These are phyloP conservation scores for Trichoderma sp. DNA, from an alignment of 2,329 filamentous ascomycete species.

Conservation along the genomic window DNA sequence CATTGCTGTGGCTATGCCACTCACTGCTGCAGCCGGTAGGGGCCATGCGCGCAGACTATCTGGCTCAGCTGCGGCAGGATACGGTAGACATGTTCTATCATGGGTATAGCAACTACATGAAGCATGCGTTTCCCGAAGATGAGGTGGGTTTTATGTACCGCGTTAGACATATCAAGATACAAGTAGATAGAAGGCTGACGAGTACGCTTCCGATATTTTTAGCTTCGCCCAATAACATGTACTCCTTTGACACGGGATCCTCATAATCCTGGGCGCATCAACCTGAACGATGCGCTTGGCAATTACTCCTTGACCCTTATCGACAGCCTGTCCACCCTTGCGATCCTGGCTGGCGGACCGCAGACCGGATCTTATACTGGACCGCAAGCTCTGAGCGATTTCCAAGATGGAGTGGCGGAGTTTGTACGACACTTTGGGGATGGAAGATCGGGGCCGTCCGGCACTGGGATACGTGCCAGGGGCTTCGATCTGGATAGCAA, in stretches of 20 bases:
- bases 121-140: slow-evolving; percentile 92
- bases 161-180: neutral
- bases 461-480: slow-evolving; percentile 70
- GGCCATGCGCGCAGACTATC: slow-evolving; percentile 60
- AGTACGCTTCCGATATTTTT: slow-evolving; percentile 13
- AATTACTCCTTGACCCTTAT: slow-evolving; percentile 97
- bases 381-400: slow-evolving; percentile 64
- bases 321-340: slow-evolving; percentile 91
- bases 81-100: slow-evolving; percentile 90
- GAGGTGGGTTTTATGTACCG: slow-evolving; percentile 56
- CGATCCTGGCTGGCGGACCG: slow-evolving; percentile 81
- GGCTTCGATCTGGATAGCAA: slow-evolving; percentile 97
- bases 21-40: slow-evolving; percentile 48
- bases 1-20: slow-evolving; percentile 36
- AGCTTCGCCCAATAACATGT: slow-evolving; percentile 86
- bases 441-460: slow-evolving; percentile 69
- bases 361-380: slow-evolving; percentile 44
- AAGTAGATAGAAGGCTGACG: slow-evolving; percentile 6
- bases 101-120: slow-evolving; percentile 94
- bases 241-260: slow-evolving; percentile 81
- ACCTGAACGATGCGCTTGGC: slow-evolving; percentile 91
- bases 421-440: slow-evolving; percentile 87
- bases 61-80: slow-evolving; percentile 60
- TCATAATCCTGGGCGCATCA: slow-evolving; percentile 76
- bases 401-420: slow-evolving; percentile 77